Conservation (phyloP, 2,329 filamentous ascomycete genomes). For the Xylaria sp. region DNA sequence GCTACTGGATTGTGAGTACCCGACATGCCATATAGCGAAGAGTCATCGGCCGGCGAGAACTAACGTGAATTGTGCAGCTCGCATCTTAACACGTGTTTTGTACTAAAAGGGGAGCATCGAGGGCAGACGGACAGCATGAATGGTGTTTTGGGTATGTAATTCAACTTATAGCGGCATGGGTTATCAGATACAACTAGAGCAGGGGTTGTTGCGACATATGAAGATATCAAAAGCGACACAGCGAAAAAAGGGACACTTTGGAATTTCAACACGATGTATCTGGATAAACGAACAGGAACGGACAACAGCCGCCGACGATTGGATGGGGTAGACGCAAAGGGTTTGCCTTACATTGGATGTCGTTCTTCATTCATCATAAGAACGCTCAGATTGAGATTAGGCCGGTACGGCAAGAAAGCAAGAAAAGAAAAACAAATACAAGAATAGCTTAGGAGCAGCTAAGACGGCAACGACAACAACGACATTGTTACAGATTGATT, state of each 20-base stretch:
- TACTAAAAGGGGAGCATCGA: slow-evolving; percentile 29
- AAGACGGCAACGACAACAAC: background rate
- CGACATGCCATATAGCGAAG: background rate
- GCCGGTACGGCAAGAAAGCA: background rate
- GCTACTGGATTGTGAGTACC: slow-evolving; percentile 65
- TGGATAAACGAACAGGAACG: background rate
- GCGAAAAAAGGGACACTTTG: slow-evolving; percentile 4
- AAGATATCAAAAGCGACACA: background rate
- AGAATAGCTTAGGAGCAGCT: background rate
- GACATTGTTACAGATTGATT: background rate
- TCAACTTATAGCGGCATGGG: slow-evolving; percentile 16
- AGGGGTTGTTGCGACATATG: background rate
- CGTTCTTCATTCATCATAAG: background rate
- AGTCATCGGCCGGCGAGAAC: background rate
- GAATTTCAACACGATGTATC: slow-evolving; percentile 16
- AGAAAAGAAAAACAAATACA: background rate
- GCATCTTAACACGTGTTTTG: slow-evolving; percentile 37
- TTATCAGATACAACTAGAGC: background rate
- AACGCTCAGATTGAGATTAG: background rate
- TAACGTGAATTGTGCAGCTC: slow-evolving; percentile 27
- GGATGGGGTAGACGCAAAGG: background rate
- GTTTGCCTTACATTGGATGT: background rate
- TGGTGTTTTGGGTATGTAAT: slow-evolving; percentile 17
- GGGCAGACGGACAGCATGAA: slow-evolving; percentile 6
- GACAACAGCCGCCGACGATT: background rate